phyloP scores from a whole-genome alignment of 495 filamentous ascomycete species.

The Annulohypoxylon bovei region DNA sequence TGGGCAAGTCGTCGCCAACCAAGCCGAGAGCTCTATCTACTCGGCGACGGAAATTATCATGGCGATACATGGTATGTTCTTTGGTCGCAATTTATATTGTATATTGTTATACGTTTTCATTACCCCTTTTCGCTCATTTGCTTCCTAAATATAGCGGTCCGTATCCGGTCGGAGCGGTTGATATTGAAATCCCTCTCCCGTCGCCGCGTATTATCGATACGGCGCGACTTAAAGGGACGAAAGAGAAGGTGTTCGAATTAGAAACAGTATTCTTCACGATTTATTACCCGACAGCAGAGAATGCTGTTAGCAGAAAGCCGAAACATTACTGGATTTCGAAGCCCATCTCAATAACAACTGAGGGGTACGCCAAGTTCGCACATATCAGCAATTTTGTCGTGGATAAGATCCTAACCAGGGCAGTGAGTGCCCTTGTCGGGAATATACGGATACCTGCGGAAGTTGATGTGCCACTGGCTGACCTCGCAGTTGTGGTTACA shows the following conservation, averaged over 20 bases:
- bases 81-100: slow-evolving; percentile 43
- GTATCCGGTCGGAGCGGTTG: slow-evolving; percentile 58
- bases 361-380: slow-evolving; percentile 60
- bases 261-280: slow-evolving; percentile 61
- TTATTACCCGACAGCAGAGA: slow-evolving; percentile 56
- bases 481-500: slow-evolving; percentile 30
- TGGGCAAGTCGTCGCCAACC: not conserved
- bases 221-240: slow-evolving; percentile 49
- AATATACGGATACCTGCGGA: slow-evolving; percentile 56
- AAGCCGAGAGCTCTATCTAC: slow-evolving; percentile 4
- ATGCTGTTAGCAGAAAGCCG: slow-evolving; percentile 11
- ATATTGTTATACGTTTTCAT: slow-evolving; percentile 52
- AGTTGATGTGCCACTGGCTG: slow-evolving; percentile 54
- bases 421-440: slow-evolving; percentile 50
- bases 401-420: slow-evolving; percentile 48
- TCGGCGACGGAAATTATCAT: slow-evolving; percentile 33
- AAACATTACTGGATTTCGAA: slow-evolving; percentile 61
- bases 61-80: slow-evolving; percentile 44
- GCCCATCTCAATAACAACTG: slow-evolving; percentile 58
- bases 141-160: slow-evolving; percentile 60
- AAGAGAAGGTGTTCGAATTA: slow-evolving; percentile 55
- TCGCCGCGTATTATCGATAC: slow-evolving; percentile 46
- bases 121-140: slow-evolving; percentile 54
- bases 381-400: slow-evolving; percentile 55
- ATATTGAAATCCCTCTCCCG: slow-evolving; percentile 56